phyloP scores from a whole-genome alignment of 345 rosid genomes.

The Heritiera littoralis region DNA sequence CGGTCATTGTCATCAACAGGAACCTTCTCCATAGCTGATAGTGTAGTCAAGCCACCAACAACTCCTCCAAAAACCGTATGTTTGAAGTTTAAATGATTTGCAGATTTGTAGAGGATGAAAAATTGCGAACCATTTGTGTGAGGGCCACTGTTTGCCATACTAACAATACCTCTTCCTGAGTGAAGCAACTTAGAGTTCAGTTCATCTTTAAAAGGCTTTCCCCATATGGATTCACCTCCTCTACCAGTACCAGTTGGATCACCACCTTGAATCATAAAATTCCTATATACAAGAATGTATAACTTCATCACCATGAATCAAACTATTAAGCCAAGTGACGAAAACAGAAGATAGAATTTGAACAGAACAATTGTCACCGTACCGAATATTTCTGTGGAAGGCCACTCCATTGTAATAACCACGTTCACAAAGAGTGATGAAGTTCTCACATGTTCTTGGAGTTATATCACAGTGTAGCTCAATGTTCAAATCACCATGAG shows the following conservation, averaged over 20 bases:
- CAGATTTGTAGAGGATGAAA: conserved; percentile 96
- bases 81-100: conserved; percentile 88
- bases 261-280: conserved; percentile 98
- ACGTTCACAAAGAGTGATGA: conserved; percentile 78
- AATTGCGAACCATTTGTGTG: conserved; percentile 97
- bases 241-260: conserved; percentile 93
- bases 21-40: conserved; percentile 90
- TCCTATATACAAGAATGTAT: conserved; percentile 40
- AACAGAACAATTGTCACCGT: conserved; percentile 18
- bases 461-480: conserved; percentile 92
- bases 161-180: conserved; percentile 90
- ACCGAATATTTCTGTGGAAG: conserved; percentile 84
- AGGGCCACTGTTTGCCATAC: conserved; percentile 99
- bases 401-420: conserved; percentile 83
- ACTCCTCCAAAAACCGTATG: conserved; percentile 94
- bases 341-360: background rate
- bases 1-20: conserved; percentile 79
- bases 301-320: conserved; percentile 14
- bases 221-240: conserved; percentile 97
- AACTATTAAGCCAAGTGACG: conserved; percentile 1
- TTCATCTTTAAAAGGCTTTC: conserved; percentile 94
- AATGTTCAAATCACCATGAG: conserved; percentile 90
- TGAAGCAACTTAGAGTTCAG: conserved; percentile 85
- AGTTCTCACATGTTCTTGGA: conserved; percentile 91
- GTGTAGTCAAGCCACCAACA: conserved; percentile 83